Evolutionary conservation across 495 filamentous ascomycete genomes (phyloP).

Genomic region (Daldinia bambusicola): DNA sequence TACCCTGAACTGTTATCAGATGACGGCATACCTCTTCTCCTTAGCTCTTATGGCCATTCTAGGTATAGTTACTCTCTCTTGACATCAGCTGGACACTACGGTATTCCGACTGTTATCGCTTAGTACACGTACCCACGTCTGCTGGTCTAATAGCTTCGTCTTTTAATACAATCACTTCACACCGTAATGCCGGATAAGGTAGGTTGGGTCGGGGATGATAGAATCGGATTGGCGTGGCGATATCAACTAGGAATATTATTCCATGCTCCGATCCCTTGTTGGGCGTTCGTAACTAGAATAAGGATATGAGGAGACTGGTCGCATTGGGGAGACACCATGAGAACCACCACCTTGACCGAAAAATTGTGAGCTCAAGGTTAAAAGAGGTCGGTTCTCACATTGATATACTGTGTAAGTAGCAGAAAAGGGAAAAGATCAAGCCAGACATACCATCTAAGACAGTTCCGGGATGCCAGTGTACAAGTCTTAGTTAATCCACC

Average conservation of each 20-base stretch:
- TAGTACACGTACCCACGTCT: background rate
- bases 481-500: background rate
- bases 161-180: background rate
- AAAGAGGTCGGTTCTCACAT: background rate
- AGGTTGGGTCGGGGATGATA: background rate
- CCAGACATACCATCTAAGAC: background rate
- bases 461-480: background rate
- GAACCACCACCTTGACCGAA: background rate
- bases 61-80: slow-evolving; percentile 3
- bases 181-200: background rate
- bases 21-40: background rate
- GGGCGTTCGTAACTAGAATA: background rate
- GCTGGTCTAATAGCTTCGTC: no score
- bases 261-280: background rate
- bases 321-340: background rate
- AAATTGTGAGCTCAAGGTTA: background rate
- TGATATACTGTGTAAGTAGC: background rate
- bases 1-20: background rate
- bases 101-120: background rate
- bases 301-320: background rate
- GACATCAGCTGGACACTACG: background rate
- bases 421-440: background rate
- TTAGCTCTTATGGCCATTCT: background rate
- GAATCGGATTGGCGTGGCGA: background rate
- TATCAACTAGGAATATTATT: background rate